Evolutionary conservation across 352 stramenopile species (phyloP), one percentile per base, ranked within the genome.

Genomic region (Albugo candida): DNA sequence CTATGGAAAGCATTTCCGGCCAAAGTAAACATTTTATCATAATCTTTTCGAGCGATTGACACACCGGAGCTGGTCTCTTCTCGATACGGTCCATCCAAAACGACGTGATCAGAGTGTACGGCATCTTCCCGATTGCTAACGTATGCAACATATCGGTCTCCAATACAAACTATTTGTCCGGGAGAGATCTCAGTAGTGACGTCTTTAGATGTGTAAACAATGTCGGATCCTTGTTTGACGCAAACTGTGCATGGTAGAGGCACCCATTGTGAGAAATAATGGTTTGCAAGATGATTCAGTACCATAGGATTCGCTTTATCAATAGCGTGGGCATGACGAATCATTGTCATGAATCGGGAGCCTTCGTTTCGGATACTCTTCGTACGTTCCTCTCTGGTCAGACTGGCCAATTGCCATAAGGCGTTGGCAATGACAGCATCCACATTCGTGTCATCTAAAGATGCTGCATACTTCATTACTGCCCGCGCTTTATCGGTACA

Each of bases 261-360:
- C 10, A 94, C 93, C 92, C 91, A 98, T 53, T 96, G 95, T 48
- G 83, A 93, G 63, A 98, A 98, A 60, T 97, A 98, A 65, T 98
- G 92, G 74, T 98, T 97, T 11, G 93, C 93, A 48, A 98, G 64
- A 62, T 98, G 92, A 66, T 98, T 98, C 41, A 97, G 68, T 16
- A 97, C 92, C 47, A 75, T 88, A 10, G 79, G 76, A 50, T 87
- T 88, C 24, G 70, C 85, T 54, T 87, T 87, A 54, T 92, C 78
- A 44, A 92, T 84, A 13, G 67, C 68, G 48, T 89, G 82, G 20
- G 88, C 91, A 60, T 97, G 83, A 51, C 89, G 70, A 31, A 89
- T 89, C 61, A 87, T 83, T 43, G 79, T 86, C 67, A 94, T 88
- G 52, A 94, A 91, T 16, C 80, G 79, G 2, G 77, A 89, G 52